Percentiles rank a stretch among this genome's conserved stretches.
Conservation (phyloP, 202 grass and related monocot species). For the Digitaria exilis region DNA sequence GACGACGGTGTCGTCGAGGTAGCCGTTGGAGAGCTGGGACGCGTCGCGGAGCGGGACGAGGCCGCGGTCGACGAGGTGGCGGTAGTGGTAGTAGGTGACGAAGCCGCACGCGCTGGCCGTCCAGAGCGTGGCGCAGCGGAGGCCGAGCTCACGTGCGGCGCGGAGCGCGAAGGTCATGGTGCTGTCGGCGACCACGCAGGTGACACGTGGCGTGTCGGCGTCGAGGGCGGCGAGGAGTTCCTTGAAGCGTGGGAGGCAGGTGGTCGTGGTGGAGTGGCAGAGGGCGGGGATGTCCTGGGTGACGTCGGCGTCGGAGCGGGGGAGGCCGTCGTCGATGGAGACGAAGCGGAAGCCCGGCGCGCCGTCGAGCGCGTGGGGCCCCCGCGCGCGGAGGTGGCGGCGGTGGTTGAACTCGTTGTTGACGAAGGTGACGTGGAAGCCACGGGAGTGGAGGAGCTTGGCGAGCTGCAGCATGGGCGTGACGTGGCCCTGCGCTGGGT, state of each 20-base stretch:
- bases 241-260: constrained; percentile 38
- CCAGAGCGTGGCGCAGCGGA: constrained; percentile 48
- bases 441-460: constrained; percentile 33
- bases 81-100: constrained; percentile 49
- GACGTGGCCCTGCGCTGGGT: constrained; percentile 53
- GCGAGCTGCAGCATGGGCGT: constrained; percentile 56
- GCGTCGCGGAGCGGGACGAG: constrained; percentile 41
- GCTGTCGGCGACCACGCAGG: constrained; percentile 45
- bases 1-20: constrained; percentile 44
- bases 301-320: constrained; percentile 31
- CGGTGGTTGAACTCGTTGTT: constrained; percentile 55
- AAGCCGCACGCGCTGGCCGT: constrained; percentile 49
- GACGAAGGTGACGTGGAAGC: constrained; percentile 53
- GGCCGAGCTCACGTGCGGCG: constrained; percentile 44
- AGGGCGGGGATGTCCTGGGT: constrained; percentile 45
- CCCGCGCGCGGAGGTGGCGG: constrained; percentile 39
- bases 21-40: not conserved
- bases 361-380: not conserved
- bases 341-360: constrained; percentile 41
- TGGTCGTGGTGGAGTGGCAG: constrained; percentile 42
- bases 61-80: constrained; percentile 44
- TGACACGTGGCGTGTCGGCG: constrained; percentile 1
- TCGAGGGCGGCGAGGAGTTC: constrained; percentile 15
- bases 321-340: constrained; percentile 54
- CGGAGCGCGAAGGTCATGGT: constrained; percentile 43